Evolutionary conservation across 2,329 filamentous ascomycete species (phyloP), one percentile per base, ranked within the genome.

Genomic region (Orbilia oligospora): DNA sequence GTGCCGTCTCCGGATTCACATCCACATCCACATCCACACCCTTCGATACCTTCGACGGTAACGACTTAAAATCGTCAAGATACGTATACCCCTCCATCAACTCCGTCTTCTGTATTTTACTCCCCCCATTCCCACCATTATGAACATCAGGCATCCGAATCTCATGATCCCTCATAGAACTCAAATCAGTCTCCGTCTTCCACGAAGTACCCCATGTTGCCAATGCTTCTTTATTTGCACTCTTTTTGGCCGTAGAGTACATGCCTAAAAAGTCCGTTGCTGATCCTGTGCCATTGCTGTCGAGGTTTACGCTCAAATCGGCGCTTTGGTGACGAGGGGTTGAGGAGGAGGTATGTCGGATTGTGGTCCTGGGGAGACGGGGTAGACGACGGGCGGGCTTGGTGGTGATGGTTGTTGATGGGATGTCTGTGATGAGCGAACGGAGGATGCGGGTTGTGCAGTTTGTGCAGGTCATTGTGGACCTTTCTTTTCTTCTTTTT

Each of bases 391-490:
- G 53, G 36, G 61, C 24, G 38, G 46, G 9, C 3, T 49, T 58
- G 38, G 1, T 24, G 14, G 22, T 3, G 27, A 30, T 36, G 38
- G 61, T 53, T 20, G 73, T 33, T 48, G 66, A 56, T 20, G 69
- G 18, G 67, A 63, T 63, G 67, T 78, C 68, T 30, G 63, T 55
- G 12, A 61, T 24, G 64, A 78, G 53, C 16, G 68, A 58, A 53
- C 75, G 75, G 38, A 78, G 61, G 63, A 78, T 33, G 64, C 75
- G 75, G 68, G 68, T 69, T 30, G 61, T 78, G 68, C 61, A 68
- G 27, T 69, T 46, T 10, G 75, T 56, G 64, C 63, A 72, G 36
- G 51, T 65, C 75, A 78, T 78, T 63, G 38, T 77, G 58, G 14
- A 41, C 24, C 16, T 22, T 27, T 51, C 10, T 12, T 51, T 2